phyloP scores from a whole-genome alignment of 192 early-diverging fungal genomes.

The Phlyctochytrium planicorne region DNA sequence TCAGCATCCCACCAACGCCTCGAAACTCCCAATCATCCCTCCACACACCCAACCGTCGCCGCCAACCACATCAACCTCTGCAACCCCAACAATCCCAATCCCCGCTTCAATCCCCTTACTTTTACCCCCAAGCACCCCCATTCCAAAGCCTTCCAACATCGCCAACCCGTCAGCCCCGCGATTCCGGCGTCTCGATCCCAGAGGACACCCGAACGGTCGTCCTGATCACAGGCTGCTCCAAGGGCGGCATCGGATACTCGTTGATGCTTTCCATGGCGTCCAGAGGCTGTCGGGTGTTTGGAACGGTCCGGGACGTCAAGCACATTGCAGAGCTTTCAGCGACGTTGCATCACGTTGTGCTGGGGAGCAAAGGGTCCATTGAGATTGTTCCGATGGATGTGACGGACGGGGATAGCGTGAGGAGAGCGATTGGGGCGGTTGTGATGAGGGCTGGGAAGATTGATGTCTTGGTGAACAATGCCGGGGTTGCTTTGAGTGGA shows the following conservation, averaged over 20 bases:
- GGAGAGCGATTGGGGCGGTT: slow-evolving; percentile 12
- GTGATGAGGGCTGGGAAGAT: slow-evolving; percentile 16
- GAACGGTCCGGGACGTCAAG: slow-evolving; percentile 4
- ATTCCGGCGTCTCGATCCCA: no score
- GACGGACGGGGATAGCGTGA: slow-evolving; percentile 9
- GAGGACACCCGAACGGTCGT: slow-evolving; percentile 14
- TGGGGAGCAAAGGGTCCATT: slow-evolving; percentile 3
- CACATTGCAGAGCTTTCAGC: not conserved
- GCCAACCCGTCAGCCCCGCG: no score
- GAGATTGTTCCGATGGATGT: slow-evolving; percentile 27
- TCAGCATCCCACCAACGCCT: no score
- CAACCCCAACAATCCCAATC: no score
- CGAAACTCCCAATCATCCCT: no score
- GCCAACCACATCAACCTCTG: no score
- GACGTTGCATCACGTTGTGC: not conserved
- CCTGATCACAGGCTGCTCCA: slow-evolving; percentile 24
- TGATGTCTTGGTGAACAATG: slow-evolving; percentile 34
- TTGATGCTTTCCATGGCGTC: slow-evolving; percentile 12
- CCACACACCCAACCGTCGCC: no score
- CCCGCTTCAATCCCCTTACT: no score
- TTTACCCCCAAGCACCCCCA: no score
- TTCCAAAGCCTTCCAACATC: no score
- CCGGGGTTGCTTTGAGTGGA: slow-evolving; percentile 29
- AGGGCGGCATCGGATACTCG: slow-evolving; percentile 23
- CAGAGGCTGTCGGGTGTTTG: slow-evolving; percentile 25